These are phyloP conservation scores for Trichoderma simmonsii DNA, from an alignment of 2,329 filamentous ascomycete genomes.

Conservation along the genomic window DNA sequence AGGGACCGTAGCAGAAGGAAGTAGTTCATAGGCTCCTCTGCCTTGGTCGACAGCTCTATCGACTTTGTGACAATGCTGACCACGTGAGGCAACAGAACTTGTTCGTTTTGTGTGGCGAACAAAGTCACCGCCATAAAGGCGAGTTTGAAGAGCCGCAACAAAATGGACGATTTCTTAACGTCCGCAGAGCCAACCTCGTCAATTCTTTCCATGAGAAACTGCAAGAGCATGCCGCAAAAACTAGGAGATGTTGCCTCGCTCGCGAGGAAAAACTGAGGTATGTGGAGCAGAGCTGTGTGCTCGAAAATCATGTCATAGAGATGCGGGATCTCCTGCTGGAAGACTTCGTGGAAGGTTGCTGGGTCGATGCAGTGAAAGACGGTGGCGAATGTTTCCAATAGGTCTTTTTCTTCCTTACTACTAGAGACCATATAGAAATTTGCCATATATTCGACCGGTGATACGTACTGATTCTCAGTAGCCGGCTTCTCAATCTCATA, in stretches of 20 bases:
- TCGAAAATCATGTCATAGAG: conserved; percentile 98
- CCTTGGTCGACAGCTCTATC: conserved; percentile 91
- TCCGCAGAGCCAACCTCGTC: conserved; percentile 91
- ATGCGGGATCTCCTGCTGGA: conserved; percentile 93
- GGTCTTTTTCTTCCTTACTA: conserved; percentile 93
- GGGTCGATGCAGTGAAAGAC: conserved; percentile 99
- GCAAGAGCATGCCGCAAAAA: conserved; percentile 96
- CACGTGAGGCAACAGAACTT: conserved; percentile 90
- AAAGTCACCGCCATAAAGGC: conserved; percentile 99
- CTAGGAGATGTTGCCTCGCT: conserved; percentile 96
- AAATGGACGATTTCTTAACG: conserved; percentile 86
- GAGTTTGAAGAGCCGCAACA: conserved; percentile 92
- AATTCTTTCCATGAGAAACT: conserved; percentile 95
- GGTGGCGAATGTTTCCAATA: conserved; percentile 95
- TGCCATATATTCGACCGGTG: conserved; percentile 86
- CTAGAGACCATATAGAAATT: conserved; percentile 94
- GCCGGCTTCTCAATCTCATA: conserved; percentile 84
- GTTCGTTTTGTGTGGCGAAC: conserved; percentile 91
- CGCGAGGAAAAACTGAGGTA: conserved; percentile 97
- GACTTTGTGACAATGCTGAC: conserved; percentile 97
- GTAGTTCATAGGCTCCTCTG: conserved; percentile 98
- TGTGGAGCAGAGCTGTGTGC: conserved; percentile 87
- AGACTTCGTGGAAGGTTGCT: conserved; percentile 97
- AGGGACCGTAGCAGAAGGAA: conserved; percentile 89
- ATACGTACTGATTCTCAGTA: conserved; percentile 69